Base-by-base conservation (phyloP, 352 stramenopile genomes). In the Salisapilia sapeloensis region DNA sequence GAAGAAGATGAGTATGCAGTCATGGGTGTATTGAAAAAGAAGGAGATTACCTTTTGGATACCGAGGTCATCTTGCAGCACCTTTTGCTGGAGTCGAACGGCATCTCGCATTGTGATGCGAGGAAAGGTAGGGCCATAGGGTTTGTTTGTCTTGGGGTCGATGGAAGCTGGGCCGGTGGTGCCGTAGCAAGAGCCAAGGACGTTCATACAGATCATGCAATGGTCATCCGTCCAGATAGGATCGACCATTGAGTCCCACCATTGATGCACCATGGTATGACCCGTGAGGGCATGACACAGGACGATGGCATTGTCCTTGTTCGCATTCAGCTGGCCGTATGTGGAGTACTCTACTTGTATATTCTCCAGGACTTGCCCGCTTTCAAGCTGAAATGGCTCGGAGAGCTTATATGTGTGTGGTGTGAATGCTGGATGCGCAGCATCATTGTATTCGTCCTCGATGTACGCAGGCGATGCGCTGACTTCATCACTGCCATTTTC, bases 181-280 rank as follows among this genome's bases (percentile, higher is more conserved):
- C 92, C 93, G 59, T 97, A 97, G 50, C 89, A 97, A 35, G 79
- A 96, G 15, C 92, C 92, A 12, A 98, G 51, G 21, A 97, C 82
- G 57, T 97, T 97, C 31, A 61, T 80, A 50, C 91, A 97, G 0
- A 98, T 81, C n/a, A 98, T 56, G 40, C 96, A 96, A 52, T 98
- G 97, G 46, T 92, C 89, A 50, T 92, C 64, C 5, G 89, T 97
- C 75, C 96, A 95, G 51, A 95, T 90, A 10, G 82, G 61, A 16
- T 89, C 76, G n/a, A 97, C 63, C 46, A 97, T 76, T 39, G 76
- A 64, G 36, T 92, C 74, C 86, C 85, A 97, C 77, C 92, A 97
- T 15, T 90, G 64, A 39, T 97, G 83, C 13, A 95, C 61, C 10
- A 72, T 66, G 18, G 92, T 86, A 54, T 97, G 93, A 20, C 87